Evolutionary conservation across 108 stramenopile genomes (phyloP).

Genomic region (Epipyxis sp.): DNA sequence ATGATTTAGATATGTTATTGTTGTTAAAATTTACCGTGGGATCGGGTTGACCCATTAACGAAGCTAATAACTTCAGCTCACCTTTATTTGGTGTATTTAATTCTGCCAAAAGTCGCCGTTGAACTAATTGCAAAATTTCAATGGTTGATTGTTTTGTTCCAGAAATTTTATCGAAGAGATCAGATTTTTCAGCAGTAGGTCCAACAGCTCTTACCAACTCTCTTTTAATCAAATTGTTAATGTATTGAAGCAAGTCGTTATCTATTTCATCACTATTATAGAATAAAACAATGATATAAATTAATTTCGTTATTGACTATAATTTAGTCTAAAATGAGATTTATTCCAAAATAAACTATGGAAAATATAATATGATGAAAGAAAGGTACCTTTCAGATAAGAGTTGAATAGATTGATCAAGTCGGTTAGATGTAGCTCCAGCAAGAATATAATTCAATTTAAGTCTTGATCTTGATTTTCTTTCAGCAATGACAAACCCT

Average conservation of each 20-base stretch:
- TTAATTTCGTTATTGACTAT: no score
- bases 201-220: background rate
- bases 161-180: background rate
- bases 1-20: no score
- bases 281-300: no score
- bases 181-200: background rate
- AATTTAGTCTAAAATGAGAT: no score
- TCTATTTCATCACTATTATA: background rate
- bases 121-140: background rate
- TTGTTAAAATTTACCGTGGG: background rate
- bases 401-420: background rate
- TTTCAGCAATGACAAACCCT: background rate
- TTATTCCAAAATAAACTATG: no score
- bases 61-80: background rate
- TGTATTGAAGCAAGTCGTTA: background rate
- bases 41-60: background rate
- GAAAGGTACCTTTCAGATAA: no score
- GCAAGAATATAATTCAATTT: slow-evolving; percentile 18
- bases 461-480: background rate
- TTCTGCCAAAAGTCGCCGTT: background rate
- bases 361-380: no score
- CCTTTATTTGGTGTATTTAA: background rate
- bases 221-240: background rate
- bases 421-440: background rate
- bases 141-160: background rate